A percentile compares a stretch with the other conserved stretches of the same genome.
phyloP scores from a whole-genome alignment of 176 grass and related monocot species.

The Tillandsia fasciculata region DNA sequence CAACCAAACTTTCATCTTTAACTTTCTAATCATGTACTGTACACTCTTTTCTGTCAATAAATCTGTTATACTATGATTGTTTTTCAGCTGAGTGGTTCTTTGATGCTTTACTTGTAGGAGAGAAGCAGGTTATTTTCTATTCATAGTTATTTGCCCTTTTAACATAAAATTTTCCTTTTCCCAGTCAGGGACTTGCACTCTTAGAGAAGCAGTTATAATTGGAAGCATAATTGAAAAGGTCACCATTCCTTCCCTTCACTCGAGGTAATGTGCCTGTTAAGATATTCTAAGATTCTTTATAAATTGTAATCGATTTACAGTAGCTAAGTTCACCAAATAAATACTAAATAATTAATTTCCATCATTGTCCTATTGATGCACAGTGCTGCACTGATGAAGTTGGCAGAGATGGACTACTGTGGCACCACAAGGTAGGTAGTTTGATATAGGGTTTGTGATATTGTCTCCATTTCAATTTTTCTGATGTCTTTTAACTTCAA shows the following conservation, averaged over 20 bases:
- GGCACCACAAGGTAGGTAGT: slow-evolving; percentile 74
- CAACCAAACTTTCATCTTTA: too few species aligned
- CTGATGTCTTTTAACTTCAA: too few species aligned
- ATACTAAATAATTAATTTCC: slow-evolving; percentile 20
- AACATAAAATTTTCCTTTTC: slow-evolving; percentile 3
- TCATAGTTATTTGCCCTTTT: not conserved
- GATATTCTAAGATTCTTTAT: not conserved
- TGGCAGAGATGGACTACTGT: slow-evolving; percentile 92
- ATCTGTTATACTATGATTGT: too few species aligned
- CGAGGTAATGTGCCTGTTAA: slow-evolving; percentile 40
- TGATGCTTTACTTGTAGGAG: not conserved
- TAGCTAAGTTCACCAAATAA: slow-evolving; percentile 5
- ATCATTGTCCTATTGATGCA: slow-evolving; percentile 14
- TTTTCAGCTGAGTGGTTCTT: not conserved
- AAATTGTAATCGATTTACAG: not conserved
- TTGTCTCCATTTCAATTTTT: not conserved
- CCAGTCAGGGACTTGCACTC: slow-evolving; percentile 70
- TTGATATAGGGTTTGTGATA: not conserved
- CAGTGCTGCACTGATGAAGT: slow-evolving; percentile 81
- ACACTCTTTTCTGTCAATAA: too few species aligned
- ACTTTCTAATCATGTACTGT: too few species aligned
- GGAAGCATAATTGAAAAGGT: slow-evolving; percentile 88
- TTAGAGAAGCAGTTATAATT: slow-evolving; percentile 91
- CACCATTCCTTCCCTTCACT: slow-evolving; percentile 78
- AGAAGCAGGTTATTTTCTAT: too few species aligned